Conservation (phyloP, 345 rosid genomes). For the Odontarrhena argentea region DNA sequence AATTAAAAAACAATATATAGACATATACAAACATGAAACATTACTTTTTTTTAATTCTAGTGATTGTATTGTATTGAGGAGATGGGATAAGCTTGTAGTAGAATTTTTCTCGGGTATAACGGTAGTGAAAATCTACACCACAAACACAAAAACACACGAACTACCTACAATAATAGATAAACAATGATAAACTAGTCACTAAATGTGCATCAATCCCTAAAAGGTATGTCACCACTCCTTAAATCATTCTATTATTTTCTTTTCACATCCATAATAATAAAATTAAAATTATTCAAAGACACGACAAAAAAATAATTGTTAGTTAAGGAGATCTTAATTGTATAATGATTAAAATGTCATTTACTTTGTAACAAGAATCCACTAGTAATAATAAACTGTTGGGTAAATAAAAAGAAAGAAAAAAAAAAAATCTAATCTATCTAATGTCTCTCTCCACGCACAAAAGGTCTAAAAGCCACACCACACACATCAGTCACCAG, state of each 20-base stretch:
- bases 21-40: too few species aligned
- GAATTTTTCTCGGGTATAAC: background rate
- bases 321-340: slow-evolving; percentile 17
- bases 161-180: slow-evolving; percentile 18
- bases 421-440: slow-evolving; percentile 29
- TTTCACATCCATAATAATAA: background rate
- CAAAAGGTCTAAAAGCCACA: slow-evolving; percentile 46
- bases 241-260: slow-evolving; percentile 29
- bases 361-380: slow-evolving; percentile 10
- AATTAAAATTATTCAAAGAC: background rate
- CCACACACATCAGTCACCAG: slow-evolving; percentile 48
- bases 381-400: slow-evolving; percentile 28
- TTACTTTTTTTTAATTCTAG: too few species aligned
- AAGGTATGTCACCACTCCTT: slow-evolving; percentile 25
- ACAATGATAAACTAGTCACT: slow-evolving; percentile 27
- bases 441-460: slow-evolving; percentile 40
- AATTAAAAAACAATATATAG: too few species aligned
- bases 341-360: slow-evolving; percentile 15
- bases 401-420: slow-evolving; percentile 3
- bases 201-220: slow-evolving; percentile 43
- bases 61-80: too few species aligned
- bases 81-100: too few species aligned
- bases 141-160: slow-evolving; percentile 31
- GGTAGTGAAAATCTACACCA: slow-evolving; percentile 30
- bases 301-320: slow-evolving; percentile 11